Evolutionary conservation across 176 grass and related monocot species (phyloP).

Genomic region (Cenchrus fungigraminus): DNA sequence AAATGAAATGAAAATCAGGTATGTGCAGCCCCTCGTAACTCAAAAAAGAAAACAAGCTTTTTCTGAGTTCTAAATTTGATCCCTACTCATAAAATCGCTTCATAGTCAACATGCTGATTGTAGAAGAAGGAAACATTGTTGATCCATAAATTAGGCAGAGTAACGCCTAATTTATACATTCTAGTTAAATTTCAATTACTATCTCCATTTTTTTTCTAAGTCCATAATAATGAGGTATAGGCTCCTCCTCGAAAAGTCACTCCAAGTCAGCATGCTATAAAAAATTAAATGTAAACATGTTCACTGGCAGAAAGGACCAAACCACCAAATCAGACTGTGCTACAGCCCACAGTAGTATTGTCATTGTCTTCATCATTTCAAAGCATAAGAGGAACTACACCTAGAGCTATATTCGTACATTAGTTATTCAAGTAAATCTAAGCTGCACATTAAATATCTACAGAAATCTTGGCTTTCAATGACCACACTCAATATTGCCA

Average conservation of each 20-base stretch:
- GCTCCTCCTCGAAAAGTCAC: neutral
- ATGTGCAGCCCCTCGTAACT: neutral
- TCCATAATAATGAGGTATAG: neutral
- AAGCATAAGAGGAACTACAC: neutral
- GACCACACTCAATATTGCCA: neutral
- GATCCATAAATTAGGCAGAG: neutral
- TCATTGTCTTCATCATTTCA: neutral
- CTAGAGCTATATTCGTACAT: conserved; percentile 12
- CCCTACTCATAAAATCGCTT: neutral
- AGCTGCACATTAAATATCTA: neutral
- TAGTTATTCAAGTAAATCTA: neutral
- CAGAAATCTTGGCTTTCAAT: neutral
- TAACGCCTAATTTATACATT: neutral
- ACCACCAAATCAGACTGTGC: neutral
- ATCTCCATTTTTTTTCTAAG: neutral
- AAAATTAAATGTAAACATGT: neutral
- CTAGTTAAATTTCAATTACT: neutral
- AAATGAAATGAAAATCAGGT: neutral
- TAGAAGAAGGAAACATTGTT: neutral
- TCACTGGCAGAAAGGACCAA: neutral
- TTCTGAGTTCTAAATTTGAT: neutral
- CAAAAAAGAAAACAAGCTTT: neutral
- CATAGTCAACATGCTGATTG: conserved; percentile 14
- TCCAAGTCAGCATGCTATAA: conserved; percentile 21
- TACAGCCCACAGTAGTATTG: neutral